Conservation (phyloP, 176 grass and related monocot species). For the Oryza meyeriana region DNA sequence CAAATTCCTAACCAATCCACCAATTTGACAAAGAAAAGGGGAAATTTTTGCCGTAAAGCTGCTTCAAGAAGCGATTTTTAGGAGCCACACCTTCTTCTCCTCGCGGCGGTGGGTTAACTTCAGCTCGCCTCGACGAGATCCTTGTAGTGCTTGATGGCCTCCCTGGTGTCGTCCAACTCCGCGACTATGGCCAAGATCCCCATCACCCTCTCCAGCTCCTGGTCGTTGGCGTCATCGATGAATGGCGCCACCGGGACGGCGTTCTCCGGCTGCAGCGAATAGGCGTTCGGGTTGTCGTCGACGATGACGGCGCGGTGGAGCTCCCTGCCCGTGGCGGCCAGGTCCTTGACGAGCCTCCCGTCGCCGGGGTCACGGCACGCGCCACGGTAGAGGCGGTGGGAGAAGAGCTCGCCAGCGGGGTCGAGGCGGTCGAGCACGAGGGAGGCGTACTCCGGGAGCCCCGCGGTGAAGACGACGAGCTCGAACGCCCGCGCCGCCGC, state of each 20-base stretch:
- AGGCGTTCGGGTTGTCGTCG: slow-evolving; percentile 91
- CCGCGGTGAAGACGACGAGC: slow-evolving; percentile 81
- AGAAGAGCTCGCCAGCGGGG: slow-evolving; percentile 45
- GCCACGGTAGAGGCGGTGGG: slow-evolving; percentile 75
- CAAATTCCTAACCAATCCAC: background rate
- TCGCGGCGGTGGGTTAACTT: background rate
- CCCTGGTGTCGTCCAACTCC: slow-evolving; percentile 54
- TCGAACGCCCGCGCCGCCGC: slow-evolving; percentile 49
- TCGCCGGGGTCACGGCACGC: slow-evolving; percentile 67
- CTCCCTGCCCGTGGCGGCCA: slow-evolving; percentile 50
- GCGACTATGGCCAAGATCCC: slow-evolving; percentile 50
- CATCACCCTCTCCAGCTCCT: slow-evolving; percentile 67
- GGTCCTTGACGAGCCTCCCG: slow-evolving; percentile 87
- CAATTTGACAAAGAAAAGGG: background rate
- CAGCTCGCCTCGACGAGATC: background rate
- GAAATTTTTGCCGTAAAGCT: background rate
- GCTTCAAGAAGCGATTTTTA: background rate
- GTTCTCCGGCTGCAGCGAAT: slow-evolving; percentile 76
- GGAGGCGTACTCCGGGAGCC: slow-evolving; percentile 68
- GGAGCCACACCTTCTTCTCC: background rate
- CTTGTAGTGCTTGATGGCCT: slow-evolving; percentile 60
- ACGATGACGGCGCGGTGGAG: slow-evolving; percentile 64
- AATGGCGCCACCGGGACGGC: slow-evolving; percentile 67
- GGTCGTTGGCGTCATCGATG: slow-evolving; percentile 53
- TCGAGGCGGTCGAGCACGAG: slow-evolving; percentile 78